Evolutionary conservation across 306 rosid genomes (phyloP).

Genomic region (Pterocarpus santalinus): DNA sequence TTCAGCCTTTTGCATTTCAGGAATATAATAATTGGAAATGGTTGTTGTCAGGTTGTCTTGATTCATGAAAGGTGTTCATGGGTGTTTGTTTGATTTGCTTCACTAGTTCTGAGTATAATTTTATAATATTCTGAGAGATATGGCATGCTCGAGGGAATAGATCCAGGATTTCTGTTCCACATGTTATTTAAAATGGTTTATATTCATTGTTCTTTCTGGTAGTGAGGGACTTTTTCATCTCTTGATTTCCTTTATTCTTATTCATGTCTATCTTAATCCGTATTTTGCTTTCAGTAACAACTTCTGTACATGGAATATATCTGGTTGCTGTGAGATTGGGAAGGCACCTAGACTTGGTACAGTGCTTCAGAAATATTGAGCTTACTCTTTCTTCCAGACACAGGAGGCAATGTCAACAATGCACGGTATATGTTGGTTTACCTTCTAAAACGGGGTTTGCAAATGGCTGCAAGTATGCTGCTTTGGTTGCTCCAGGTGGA

Average conservation of each 20-base stretch:
- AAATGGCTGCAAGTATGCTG: background rate
- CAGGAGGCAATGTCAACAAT: background rate
- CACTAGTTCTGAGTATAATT: too few relatives aligned
- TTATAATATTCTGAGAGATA: too few relatives aligned
- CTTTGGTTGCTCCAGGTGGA: background rate
- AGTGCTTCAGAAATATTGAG: background rate
- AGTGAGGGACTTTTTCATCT: too few relatives aligned
- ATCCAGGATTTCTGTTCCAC: too few relatives aligned
- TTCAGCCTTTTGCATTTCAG: background rate
- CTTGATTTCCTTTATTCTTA: too few relatives aligned
- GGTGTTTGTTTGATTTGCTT: too few relatives aligned
- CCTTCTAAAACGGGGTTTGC: background rate
- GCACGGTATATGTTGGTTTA: background rate
- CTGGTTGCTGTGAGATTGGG: constrained; percentile 13
- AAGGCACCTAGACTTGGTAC: background rate
- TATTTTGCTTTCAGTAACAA: too few relatives aligned
- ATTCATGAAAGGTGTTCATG: background rate
- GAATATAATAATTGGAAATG: constrained; percentile 1
- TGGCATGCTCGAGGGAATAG: too few relatives aligned
- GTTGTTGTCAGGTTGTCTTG: background rate
- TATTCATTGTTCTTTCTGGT: too few relatives aligned
- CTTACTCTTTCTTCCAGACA: background rate
- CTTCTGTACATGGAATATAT: background rate
- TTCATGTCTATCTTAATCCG: too few relatives aligned
- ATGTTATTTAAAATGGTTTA: too few relatives aligned